These are phyloP conservation scores for Dactylonectria estremocensis DNA, from an alignment of 2,329 filamentous ascomycete genomes.

Conservation along the genomic window DNA sequence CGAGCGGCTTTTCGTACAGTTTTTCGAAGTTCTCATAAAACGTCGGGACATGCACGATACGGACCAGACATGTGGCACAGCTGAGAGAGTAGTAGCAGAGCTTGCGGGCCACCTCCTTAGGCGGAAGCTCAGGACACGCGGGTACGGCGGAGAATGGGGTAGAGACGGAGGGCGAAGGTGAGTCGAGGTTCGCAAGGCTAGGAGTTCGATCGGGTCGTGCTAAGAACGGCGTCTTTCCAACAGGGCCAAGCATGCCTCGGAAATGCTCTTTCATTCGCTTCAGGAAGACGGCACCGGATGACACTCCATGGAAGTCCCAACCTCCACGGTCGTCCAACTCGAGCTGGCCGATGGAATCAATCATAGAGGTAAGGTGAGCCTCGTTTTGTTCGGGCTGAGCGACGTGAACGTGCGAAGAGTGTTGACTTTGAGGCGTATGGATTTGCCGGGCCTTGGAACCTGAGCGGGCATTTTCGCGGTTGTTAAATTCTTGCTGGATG, in stretches of 20 bases:
- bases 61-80: conserved; percentile 71
- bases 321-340: conserved; percentile 93
- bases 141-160: conserved; percentile 73
- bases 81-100: conserved; percentile 71
- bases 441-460: conserved; percentile 57
- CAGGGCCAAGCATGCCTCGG: conserved; percentile 79
- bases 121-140: conserved; percentile 78
- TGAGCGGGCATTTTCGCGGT: conserved; percentile 66
- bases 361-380: conserved; percentile 91
- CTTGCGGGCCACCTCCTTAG: conserved; percentile 68
- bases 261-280: conserved; percentile 90
- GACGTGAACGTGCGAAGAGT: conserved; percentile 49
- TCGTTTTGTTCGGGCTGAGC: conserved; percentile 68
- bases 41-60: conserved; percentile 84
- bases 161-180: conserved; percentile 74
- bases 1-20: conserved; percentile 79
- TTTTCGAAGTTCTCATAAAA: conserved; percentile 85
- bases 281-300: conserved; percentile 92
- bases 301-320: conserved; percentile 96
- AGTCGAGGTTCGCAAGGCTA: conserved; percentile 75
- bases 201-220: conserved; percentile 64
- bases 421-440: conserved; percentile 31
- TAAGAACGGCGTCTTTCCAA: conserved; percentile 73
- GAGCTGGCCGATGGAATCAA: conserved; percentile 90
- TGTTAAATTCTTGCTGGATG: conserved; percentile 78